Conservation (phyloP, 768 basidiomycete genomes). For the Rhodocollybia butyracea region DNA sequence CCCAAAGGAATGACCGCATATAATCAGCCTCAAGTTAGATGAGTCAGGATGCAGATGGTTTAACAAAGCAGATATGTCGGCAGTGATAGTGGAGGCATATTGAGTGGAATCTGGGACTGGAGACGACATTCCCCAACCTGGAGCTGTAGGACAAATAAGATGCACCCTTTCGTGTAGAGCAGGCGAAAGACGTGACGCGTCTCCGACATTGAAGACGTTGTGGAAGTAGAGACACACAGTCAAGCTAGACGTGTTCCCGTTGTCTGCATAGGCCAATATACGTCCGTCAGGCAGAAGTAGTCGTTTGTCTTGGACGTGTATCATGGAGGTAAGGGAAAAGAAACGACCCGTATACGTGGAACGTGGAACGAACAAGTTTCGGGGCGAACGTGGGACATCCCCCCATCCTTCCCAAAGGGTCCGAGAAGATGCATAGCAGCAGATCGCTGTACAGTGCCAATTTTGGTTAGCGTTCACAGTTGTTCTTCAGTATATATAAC, state of each 20-base stretch:
- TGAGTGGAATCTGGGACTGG: conserved; percentile 28
- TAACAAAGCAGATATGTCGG: conserved; percentile 45
- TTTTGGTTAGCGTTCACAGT: not conserved
- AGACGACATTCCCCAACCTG: conserved; percentile 57
- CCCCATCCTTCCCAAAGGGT: no score
- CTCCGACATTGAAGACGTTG: conserved; percentile 51
- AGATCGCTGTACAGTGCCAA: conserved; percentile 4
- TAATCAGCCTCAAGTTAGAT: conserved; percentile 40
- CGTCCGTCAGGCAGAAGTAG: conserved; percentile 40
- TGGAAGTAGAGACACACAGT: conserved; percentile 53
- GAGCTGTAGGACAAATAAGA: conserved; percentile 48
- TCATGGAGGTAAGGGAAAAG: conserved; percentile 16
- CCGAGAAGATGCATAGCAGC: not conserved
- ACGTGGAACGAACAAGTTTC: no score
- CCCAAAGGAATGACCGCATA: conserved; percentile 54
- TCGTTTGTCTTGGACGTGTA: conserved; percentile 33
- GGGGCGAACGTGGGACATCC: not conserved
- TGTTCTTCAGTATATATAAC: not conserved
- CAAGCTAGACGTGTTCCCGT: conserved; percentile 46
- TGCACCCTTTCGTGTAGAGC: conserved; percentile 38
- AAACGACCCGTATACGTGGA: not conserved
- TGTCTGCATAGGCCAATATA: conserved; percentile 51
- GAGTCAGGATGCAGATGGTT: conserved; percentile 46
- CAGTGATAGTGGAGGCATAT: conserved; percentile 39
- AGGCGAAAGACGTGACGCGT: conserved; percentile 30